Conservation (phyloP, 139 green algal genomes). For the Penium margaritaceum region DNA sequence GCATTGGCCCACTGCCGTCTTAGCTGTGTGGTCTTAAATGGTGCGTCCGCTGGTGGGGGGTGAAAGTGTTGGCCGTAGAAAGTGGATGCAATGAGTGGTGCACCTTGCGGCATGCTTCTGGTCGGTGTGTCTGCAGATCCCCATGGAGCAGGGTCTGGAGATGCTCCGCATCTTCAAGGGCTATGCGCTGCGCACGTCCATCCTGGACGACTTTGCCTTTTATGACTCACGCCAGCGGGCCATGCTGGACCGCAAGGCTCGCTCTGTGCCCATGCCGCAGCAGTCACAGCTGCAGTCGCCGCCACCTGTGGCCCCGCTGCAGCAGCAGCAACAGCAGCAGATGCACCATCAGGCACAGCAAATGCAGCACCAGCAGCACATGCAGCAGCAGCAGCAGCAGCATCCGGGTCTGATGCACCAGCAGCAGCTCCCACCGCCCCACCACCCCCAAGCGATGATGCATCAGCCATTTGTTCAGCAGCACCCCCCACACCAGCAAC, state of each 20-base stretch:
- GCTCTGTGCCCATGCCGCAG: slow-evolving; percentile 31
- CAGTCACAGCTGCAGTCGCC: slow-evolving; percentile 4
- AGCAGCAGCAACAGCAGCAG: slow-evolving; percentile 9
- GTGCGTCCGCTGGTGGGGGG: too few relatives aligned
- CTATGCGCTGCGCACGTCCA: slow-evolving; percentile 22
- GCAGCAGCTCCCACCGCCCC: neutral
- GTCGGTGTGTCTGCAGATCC: slow-evolving; percentile 26
- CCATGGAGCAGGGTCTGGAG: slow-evolving; percentile 28
- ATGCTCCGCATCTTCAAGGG: slow-evolving; percentile 43
- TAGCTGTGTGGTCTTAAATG: too few relatives aligned
- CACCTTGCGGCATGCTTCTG: too few relatives aligned
- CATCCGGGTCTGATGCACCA: slow-evolving; percentile 10
- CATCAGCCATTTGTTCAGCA: too few relatives aligned
- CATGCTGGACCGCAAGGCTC: slow-evolving; percentile 34
- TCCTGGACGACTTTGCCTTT: slow-evolving; percentile 47
- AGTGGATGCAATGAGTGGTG: too few relatives aligned
- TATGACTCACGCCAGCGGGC: slow-evolving; percentile 40
- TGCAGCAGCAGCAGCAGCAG: neutral
- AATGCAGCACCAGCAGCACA: neutral
- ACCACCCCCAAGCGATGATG: too few relatives aligned
- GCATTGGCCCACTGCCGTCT: too few relatives aligned
- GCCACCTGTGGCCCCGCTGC: neutral
- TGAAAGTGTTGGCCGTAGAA: too few relatives aligned
- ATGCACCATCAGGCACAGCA: neutral
- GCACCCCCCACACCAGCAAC: too few relatives aligned